Conservation (phyloP, 306 rosid species). For the Castanospermum australe region DNA sequence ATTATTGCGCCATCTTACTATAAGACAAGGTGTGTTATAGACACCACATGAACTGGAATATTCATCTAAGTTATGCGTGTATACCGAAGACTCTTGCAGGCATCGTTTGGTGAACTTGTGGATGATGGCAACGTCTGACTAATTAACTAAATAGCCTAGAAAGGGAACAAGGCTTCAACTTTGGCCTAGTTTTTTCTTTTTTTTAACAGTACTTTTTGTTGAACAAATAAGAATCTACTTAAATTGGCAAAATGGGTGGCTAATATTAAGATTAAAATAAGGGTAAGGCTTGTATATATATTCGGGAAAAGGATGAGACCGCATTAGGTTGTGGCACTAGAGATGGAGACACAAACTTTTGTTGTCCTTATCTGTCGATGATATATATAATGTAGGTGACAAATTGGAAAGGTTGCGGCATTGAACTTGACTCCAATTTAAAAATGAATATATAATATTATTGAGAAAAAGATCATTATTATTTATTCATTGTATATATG, state of each 20-base stretch:
- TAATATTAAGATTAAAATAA: not conserved
- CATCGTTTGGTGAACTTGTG: not conserved
- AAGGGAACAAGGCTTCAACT: not conserved
- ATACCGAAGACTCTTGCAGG: not conserved
- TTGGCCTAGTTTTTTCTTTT: not conserved
- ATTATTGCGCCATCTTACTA: no score
- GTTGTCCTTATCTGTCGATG: not conserved
- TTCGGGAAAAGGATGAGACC: not conserved
- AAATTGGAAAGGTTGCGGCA: constrained; percentile 6
- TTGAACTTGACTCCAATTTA: constrained; percentile 12
- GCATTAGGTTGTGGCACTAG: not conserved
- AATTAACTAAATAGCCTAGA: not conserved
- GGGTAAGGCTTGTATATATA: not conserved
- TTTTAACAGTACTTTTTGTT: not conserved
- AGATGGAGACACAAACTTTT: constrained; percentile 19
- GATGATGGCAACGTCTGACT: not conserved
- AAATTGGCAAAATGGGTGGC: not conserved
- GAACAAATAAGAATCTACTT: not conserved
- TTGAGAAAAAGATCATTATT: not conserved
- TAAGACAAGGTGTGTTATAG: not conserved
- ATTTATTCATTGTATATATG: not conserved
- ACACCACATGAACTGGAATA: not conserved
- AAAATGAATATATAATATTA: not conserved
- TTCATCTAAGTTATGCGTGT: not conserved
- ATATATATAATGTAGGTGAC: not conserved